Base-by-base conservation (phyloP, 257 asterid species). In the Scutellaria galericulata region DNA sequence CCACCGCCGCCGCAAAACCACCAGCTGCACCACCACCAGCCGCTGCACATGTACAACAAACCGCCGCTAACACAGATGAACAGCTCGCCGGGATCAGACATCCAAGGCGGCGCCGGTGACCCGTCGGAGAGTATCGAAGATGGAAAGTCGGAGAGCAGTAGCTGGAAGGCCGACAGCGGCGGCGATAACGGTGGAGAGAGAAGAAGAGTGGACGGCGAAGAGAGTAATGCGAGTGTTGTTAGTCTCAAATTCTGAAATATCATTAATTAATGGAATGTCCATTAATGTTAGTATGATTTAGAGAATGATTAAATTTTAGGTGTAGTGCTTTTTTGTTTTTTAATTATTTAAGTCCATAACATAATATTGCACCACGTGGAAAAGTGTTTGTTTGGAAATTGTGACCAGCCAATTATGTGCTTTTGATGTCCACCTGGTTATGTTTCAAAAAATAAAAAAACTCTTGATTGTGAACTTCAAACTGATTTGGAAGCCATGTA, bases 151-250 rank as follows among this genome's bases (percentile, higher is more conserved):
- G 97, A 90, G 80, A 87, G 97, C 70, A 80, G 96, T 7, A 88
- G 97, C 85, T 90, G 97, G 97, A 87, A 87, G 80, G 92, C 88
- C 0, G 96, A 91, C 39, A 89, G 95, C 79, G 86, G 85, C 58
- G 87, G 89, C 2, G 96, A 81, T 42, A 81, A 80, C 15, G 86
- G 86, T 12, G 87, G 89, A 15, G 94, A 82, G 75, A 79, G 84
- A 46, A 87, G 82, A 37, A 80, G 69, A 27, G n/a, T 59, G 62
- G 93, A 81, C 0, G 87, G 89, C 6, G 89, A 84, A 41, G 91
- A 86, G 37, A 87, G 91, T 72, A 84, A 87, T 48, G 87, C 84
- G 0, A 87, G 86, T 68, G 92, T 78, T 31, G 82, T 85, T 39
- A 83, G 79, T 70, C 92, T 90, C 40, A 91, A 90, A 69, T 88